A percentile compares a stretch with the other conserved stretches of the same genome.
Evolutionary conservation across 257 asterid species (phyloP).

Genomic region (Mentha longifolia): DNA sequence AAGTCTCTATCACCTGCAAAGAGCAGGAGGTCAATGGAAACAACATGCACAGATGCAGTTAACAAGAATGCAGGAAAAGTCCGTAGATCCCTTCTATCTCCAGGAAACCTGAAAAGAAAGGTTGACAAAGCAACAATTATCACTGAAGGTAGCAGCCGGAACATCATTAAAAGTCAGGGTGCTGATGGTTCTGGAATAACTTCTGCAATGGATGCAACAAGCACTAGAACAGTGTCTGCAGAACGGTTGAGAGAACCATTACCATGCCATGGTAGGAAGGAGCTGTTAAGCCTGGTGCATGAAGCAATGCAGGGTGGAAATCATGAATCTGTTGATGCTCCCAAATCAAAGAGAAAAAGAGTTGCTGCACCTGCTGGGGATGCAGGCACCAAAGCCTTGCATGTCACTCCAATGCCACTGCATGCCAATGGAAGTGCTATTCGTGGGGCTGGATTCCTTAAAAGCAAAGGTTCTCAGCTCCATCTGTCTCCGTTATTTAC

Average conservation of each 20-base stretch:
- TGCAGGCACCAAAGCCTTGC: slow-evolving; percentile 49
- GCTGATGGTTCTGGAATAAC: slow-evolving; percentile 94
- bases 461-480: slow-evolving; percentile 54
- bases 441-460: slow-evolving; percentile 69
- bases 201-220: slow-evolving; percentile 75
- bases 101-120: slow-evolving; percentile 63
- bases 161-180: slow-evolving; percentile 73
- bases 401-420: slow-evolving; percentile 91
- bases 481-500: background rate
- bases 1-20: slow-evolving; percentile 52
- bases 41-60: slow-evolving; percentile 44
- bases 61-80: slow-evolving; percentile 50
- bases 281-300: slow-evolving; percentile 65
- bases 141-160: slow-evolving; percentile 46
- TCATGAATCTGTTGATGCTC: slow-evolving; percentile 46
- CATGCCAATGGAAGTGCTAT: slow-evolving; percentile 67
- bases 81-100: slow-evolving; percentile 46
- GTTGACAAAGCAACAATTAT: slow-evolving; percentile 46
- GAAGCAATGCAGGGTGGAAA: slow-evolving; percentile 72
- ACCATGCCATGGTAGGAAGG: slow-evolving; percentile 70
- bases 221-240: slow-evolving; percentile 62
- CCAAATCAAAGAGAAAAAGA: slow-evolving; percentile 79
- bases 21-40: slow-evolving; percentile 40
- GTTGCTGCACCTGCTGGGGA: slow-evolving; percentile 73
- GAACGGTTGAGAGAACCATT: slow-evolving; percentile 80